phyloP scores from a whole-genome alignment of 768 basidiomycete species.

The Leccinum incarnatum region DNA sequence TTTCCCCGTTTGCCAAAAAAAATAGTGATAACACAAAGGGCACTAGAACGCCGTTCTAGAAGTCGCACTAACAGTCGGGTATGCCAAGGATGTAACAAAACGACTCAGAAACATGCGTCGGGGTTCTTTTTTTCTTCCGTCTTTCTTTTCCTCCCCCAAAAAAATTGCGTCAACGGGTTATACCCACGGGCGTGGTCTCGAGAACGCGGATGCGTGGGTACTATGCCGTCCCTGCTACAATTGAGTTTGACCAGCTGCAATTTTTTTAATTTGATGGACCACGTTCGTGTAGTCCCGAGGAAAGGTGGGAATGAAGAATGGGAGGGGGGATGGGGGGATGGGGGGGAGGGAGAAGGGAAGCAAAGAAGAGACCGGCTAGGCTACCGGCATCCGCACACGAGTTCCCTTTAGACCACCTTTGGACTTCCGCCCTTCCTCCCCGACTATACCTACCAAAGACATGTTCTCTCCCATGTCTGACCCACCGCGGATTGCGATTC shows the following conservation, averaged over 20 bases:
- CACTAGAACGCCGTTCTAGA: neutral
- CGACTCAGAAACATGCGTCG: neutral
- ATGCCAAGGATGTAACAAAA: neutral
- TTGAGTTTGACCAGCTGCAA: slow-evolving; percentile 20
- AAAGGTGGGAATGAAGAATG: neutral
- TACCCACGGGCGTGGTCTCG: slow-evolving; percentile 4
- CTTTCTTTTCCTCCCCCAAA: neutral
- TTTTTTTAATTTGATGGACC: slow-evolving; percentile 19
- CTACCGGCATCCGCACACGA: neutral
- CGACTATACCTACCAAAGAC: neutral
- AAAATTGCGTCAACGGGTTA: neutral
- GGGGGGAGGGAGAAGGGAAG: neutral
- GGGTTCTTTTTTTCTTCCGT: neutral
- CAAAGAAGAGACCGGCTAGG: neutral
- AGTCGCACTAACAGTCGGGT: neutral
- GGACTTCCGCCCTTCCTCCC: neutral
- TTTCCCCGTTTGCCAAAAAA: neutral
- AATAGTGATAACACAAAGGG: neutral
- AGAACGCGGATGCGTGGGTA: slow-evolving; percentile 10
- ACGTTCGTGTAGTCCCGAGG: neutral
- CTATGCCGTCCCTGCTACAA: slow-evolving; percentile 1
- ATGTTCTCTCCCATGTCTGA: slow-evolving; percentile 4
- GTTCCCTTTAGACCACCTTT: neutral
- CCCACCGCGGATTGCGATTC: neutral
- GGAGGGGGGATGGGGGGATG: neutral